Conservation (phyloP, 371 early-diverging fungal species). For the Circinella minor region DNA sequence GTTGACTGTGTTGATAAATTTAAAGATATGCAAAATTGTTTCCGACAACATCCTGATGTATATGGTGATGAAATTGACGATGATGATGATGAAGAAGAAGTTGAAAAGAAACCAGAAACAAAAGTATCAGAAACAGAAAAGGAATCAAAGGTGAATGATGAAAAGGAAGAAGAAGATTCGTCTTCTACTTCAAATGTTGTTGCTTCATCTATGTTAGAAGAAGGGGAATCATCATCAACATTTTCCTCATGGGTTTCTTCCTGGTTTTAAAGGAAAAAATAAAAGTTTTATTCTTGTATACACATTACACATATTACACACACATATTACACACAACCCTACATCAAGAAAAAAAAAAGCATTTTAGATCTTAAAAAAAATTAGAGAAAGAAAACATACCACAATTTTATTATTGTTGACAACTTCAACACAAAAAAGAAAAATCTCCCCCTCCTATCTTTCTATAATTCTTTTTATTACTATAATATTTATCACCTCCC, state of each 20-base stretch:
- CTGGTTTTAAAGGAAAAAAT: slow-evolving; percentile 16
- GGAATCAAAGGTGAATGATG: slow-evolving; percentile 32
- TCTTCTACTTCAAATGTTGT: neutral
- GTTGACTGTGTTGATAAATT: slow-evolving; percentile 86
- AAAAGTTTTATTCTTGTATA: neutral
- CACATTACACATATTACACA: neutral
- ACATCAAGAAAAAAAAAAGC: neutral
- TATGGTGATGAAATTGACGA: slow-evolving; percentile 72
- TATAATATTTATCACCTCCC: too few species aligned
- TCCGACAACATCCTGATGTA: slow-evolving; percentile 78
- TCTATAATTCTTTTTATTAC: too few species aligned
- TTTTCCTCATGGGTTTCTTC: slow-evolving; percentile 21
- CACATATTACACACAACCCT: too few species aligned
- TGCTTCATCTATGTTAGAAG: slow-evolving; percentile 18
- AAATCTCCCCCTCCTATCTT: too few species aligned
- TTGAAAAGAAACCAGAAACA: too few species aligned
- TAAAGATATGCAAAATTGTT: slow-evolving; percentile 87
- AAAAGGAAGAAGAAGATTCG: neutral
- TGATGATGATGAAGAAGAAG: slow-evolving; percentile 60
- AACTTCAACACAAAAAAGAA: too few species aligned
- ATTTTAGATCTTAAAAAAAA: neutral
- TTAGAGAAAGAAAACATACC: too few species aligned
- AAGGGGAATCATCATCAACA: slow-evolving; percentile 6
- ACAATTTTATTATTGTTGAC: too few species aligned
- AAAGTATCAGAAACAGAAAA: slow-evolving; percentile 17